These are phyloP conservation scores for Venturia oleaginea DNA, from an alignment of 2,329 filamentous ascomycete genomes.

Conservation along the genomic window DNA sequence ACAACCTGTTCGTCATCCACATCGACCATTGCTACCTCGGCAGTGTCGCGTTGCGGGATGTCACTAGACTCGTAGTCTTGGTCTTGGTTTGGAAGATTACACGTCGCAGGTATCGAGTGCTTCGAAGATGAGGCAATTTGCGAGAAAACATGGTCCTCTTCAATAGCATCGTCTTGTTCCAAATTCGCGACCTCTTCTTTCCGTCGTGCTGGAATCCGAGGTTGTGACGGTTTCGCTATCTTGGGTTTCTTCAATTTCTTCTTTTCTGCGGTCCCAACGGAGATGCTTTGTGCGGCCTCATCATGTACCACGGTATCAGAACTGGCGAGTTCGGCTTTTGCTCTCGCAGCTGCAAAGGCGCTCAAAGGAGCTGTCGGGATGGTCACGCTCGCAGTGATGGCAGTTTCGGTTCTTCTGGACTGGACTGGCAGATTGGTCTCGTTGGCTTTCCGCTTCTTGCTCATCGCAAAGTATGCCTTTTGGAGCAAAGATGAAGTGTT, in stretches of 20 bases:
- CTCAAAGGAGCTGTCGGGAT: conserved; percentile 7
- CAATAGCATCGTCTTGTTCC: neutral
- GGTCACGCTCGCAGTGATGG: conserved; percentile 1
- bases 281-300: neutral
- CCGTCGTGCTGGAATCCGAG: neutral
- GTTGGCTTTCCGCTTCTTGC: conserved; percentile 6
- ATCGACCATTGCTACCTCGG: neutral
- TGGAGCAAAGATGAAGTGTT: neutral
- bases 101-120: neutral
- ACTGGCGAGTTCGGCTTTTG: conserved; percentile 1
- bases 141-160: neutral
- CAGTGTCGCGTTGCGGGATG: neutral
- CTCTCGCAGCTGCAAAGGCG: conserved; percentile 10
- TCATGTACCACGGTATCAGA: neutral
- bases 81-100: neutral
- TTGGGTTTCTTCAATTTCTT: neutral
- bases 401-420: neutral
- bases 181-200: neutral
- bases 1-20: neutral
- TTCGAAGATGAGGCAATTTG: neutral
- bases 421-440: neutral
- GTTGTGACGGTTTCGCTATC: neutral
- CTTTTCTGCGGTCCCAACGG: neutral
- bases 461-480: neutral
- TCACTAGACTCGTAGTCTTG: neutral